Percentiles rank a stretch among this genome's conserved stretches.
Evolutionary conservation across 2,329 filamentous ascomycete species (phyloP).

Genomic region (Paracoccidioides brasiliensis): DNA sequence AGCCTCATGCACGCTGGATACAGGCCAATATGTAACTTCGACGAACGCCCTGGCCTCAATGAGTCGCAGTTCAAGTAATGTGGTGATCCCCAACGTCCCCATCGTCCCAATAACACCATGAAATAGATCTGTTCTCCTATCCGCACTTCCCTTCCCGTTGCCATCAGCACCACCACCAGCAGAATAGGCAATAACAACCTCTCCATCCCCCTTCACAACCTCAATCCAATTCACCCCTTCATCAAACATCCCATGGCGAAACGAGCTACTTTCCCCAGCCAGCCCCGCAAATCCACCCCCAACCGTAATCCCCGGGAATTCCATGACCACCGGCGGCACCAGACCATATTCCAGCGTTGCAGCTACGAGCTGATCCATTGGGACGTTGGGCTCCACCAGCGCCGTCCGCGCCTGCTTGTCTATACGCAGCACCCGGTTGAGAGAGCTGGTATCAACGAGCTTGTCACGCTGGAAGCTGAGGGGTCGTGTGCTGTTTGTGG

Average conservation of each 20-base stretch:
- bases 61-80: slow-evolving; percentile 46
- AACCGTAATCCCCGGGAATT: slow-evolving; percentile 56
- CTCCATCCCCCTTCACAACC: slow-evolving; percentile 48
- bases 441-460: slow-evolving; percentile 15
- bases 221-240: slow-evolving; percentile 49
- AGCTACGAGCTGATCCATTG: slow-evolving; percentile 52
- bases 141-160: slow-evolving; percentile 22
- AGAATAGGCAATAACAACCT: slow-evolving; percentile 37
- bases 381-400: slow-evolving; percentile 55
- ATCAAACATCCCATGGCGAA: slow-evolving; percentile 54
- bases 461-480: slow-evolving; percentile 27
- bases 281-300: slow-evolving; percentile 56
- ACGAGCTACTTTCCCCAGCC: slow-evolving; percentile 53
- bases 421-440: slow-evolving; percentile 45
- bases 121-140: slow-evolving; percentile 40
- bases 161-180: neutral
- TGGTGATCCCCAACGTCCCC: slow-evolving; percentile 50
- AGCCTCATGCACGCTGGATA: slow-evolving; percentile 35
- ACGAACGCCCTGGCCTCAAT: slow-evolving; percentile 44
- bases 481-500: slow-evolving; percentile 61
- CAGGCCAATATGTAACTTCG: slow-evolving; percentile 48
- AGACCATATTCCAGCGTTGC: slow-evolving; percentile 43
- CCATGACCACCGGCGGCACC: slow-evolving; percentile 55
- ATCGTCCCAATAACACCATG: slow-evolving; percentile 46
- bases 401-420: slow-evolving; percentile 42